Conservation (phyloP, 306 rosid species). For the Psophocarpus tetragonolobus region DNA sequence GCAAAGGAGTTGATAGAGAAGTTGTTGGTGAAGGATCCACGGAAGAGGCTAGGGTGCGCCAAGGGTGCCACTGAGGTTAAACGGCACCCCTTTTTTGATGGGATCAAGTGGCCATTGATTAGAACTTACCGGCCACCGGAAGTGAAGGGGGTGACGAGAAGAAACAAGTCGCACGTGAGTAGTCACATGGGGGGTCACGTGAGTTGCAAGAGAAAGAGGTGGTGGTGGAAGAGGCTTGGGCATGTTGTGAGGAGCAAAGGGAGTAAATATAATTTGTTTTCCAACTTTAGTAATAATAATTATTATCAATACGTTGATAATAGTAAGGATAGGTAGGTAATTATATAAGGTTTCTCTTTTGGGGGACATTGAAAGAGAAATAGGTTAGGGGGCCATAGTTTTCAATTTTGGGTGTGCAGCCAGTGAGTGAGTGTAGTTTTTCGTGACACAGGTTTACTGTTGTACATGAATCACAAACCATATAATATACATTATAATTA, state of each 20-base stretch:
- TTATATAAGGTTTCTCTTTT: neutral
- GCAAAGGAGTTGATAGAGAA: slow-evolving; percentile 70
- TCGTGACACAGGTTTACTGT: neutral
- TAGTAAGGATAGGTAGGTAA: slow-evolving; percentile 24
- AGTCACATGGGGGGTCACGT: slow-evolving; percentile 40
- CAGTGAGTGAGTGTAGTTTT: slow-evolving; percentile 20
- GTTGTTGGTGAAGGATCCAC: slow-evolving; percentile 67
- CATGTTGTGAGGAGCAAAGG: slow-evolving; percentile 30
- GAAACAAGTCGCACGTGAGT: slow-evolving; percentile 39
- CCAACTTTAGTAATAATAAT: slow-evolving; percentile 45
- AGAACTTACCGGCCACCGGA: slow-evolving; percentile 66
- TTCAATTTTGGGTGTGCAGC: slow-evolving; percentile 37
- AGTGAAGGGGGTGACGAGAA: slow-evolving; percentile 53
- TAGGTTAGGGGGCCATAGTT: slow-evolving; percentile 19
- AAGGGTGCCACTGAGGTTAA: slow-evolving; percentile 81
- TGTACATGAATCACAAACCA: slow-evolving; percentile 18
- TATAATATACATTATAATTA: neutral
- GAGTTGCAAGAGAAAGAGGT: slow-evolving; percentile 36
- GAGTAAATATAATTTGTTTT: slow-evolving; percentile 18
- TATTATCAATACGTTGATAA: slow-evolving; percentile 41
- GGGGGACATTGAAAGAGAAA: neutral
- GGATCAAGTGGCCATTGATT: slow-evolving; percentile 91
- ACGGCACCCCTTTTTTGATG: slow-evolving; percentile 75
- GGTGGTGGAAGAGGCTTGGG: slow-evolving; percentile 66
- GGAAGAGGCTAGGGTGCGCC: slow-evolving; percentile 60